Conservation (phyloP, 768 basidiomycete species). For the Termitomyces sp. region DNA sequence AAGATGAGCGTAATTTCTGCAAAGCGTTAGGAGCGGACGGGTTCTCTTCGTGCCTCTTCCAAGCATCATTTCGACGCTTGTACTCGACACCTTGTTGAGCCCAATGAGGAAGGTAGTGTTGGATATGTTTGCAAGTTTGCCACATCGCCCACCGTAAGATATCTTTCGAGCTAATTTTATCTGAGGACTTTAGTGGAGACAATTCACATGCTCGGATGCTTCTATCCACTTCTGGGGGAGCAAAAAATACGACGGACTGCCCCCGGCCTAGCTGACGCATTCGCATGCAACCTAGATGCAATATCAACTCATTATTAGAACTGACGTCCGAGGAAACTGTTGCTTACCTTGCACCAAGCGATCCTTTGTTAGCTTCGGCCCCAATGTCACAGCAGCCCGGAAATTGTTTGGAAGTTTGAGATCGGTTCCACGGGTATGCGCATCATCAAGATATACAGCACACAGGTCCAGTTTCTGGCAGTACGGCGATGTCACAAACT, state of each 20-base stretch:
- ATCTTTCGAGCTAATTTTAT: neutral
- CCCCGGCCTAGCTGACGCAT: neutral
- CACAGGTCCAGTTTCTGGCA: conserved; percentile 15
- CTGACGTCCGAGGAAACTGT: neutral
- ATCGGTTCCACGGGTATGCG: conserved; percentile 49
- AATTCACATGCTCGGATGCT: neutral
- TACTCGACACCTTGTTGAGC: neutral
- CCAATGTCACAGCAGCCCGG: neutral
- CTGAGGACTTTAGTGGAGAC: neutral
- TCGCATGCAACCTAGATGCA: neutral
- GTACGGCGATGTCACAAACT: conserved; percentile 35
- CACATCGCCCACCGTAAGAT: neutral
- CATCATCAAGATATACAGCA: conserved; percentile 45
- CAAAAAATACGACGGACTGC: neutral
- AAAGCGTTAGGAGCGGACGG: neutral
- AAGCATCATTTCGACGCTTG: neutral
- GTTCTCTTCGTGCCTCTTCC: neutral
- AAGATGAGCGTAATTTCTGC: neutral
- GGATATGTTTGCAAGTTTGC: neutral
- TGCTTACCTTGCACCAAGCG: neutral
- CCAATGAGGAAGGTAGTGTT: neutral
- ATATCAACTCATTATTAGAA: neutral
- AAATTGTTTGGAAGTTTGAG: conserved; percentile 40
- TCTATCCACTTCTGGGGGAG: neutral
- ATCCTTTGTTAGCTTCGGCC: neutral